Base-by-base conservation (phyloP, 179 eudicot genomes). In the Beta lomatogona region DNA sequence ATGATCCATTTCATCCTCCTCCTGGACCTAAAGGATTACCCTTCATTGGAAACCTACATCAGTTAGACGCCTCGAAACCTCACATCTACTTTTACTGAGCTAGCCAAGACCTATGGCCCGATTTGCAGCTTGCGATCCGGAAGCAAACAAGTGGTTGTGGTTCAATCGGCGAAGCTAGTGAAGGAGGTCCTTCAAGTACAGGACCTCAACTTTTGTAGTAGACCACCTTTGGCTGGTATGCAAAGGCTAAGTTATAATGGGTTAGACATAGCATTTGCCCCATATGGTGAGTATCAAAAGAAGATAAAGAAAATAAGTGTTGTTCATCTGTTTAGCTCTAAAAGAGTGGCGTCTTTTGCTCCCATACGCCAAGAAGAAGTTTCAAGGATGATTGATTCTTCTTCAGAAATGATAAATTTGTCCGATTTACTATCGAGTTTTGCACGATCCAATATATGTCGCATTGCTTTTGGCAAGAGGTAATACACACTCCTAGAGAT, bases 21-120 rank as follows among this genome's bases (percentile, higher is more conserved):
- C 85, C 88, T 5, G 85, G 83, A 4, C 88, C 85, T 16, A 80
- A 70, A 79, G 83, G 81, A 55, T 71, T 82, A 36, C 85, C 85
- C 9, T 22, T 85, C 58, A 79, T 82, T 4, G 85, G 85, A 79
- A 85, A 85, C 79, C 36, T 85, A 5, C 87, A 76, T 81, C 83
- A 82, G 3, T 59, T 79, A 31, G 79, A 74, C 54, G 22, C 63
- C 16, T 25, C 60, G 3, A 46, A 48, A 12, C 83, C 85, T 7
- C 81, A 68, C 58, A 31, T 80, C 28, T 85, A 59, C 58, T 28
- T 28, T 85, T 11, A 52, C 79, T 12, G 52, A 80, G 28, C 81
- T 85, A 44, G 79, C 85, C 25, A 71, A 82, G 58, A 76, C 52
- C 55, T 83, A 83, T 7, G 88, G 88, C 9, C 81, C 86, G 1